These are phyloP conservation scores for Colletotrichum godetiae DNA, from an alignment of 2,329 filamentous ascomycete species.

Conservation along the genomic window DNA sequence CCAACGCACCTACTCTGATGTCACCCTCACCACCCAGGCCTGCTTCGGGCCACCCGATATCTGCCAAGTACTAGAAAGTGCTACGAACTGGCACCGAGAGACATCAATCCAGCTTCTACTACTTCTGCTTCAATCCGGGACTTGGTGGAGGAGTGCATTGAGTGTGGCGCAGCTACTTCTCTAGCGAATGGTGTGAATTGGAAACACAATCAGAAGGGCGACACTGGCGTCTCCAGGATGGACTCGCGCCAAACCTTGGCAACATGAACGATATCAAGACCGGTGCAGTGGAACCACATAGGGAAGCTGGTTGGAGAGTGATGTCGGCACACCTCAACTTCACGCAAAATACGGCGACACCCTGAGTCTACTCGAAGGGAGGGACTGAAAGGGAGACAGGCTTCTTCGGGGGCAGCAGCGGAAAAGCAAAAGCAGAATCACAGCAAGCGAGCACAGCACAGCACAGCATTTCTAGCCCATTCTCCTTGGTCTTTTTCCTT, in stretches of 20 bases:
- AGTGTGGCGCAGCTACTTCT: not conserved
- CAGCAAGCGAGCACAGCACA: slow-evolving; percentile 33
- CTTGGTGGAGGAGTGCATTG: not conserved
- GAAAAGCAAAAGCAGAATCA: slow-evolving; percentile 12
- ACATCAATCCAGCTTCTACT: not conserved
- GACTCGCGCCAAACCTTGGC: too few species aligned
- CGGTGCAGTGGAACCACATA: not conserved
- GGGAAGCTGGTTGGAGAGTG: too few species aligned
- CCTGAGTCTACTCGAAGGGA: not conserved
- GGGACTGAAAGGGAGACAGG: not conserved
- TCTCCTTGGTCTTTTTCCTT: not conserved
- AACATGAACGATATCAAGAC: not conserved
- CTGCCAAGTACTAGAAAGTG: not conserved
- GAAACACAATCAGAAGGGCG: not conserved
- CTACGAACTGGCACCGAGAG: not conserved
- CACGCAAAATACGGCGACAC: not conserved
- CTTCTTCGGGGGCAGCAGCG: not conserved
- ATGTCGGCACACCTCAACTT: not conserved
- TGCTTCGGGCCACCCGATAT: not conserved
- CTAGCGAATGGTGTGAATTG: not conserved
- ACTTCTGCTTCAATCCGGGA: not conserved
- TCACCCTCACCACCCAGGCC: not conserved
- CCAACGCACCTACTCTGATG: not conserved
- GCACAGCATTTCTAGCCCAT: slow-evolving; percentile 8
- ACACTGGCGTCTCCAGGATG: not conserved